phyloP scores from a whole-genome alignment of 225 moss, liverwort and hornwort species.

The Polytrichum formosum region DNA sequence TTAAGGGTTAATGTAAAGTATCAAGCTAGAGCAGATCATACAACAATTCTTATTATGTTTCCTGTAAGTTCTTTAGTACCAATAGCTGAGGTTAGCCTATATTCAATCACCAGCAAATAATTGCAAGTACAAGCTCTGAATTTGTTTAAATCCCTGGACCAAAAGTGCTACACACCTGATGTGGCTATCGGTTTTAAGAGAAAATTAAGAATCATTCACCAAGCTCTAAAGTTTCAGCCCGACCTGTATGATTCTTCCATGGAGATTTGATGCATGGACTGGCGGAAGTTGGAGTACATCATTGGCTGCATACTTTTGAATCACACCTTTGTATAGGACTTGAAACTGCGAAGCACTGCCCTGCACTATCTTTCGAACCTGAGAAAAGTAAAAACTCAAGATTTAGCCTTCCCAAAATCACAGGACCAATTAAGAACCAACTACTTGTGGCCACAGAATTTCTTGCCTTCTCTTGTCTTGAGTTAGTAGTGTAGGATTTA shows the following conservation, averaged over 20 bases:
- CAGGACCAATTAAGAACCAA: too few relatives aligned
- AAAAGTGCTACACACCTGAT: slow-evolving; percentile 18
- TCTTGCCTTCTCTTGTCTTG: too few relatives aligned
- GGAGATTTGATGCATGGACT: slow-evolving; percentile 42
- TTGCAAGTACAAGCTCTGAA: neutral
- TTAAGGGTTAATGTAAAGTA: too few relatives aligned
- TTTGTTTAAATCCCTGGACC: slow-evolving; percentile 2
- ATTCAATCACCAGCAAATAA: too few relatives aligned
- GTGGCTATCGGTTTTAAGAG: too few relatives aligned
- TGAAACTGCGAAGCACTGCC: slow-evolving; percentile 75
- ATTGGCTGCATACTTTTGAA: slow-evolving; percentile 46
- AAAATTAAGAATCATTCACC: neutral
- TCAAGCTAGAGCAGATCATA: too few relatives aligned
- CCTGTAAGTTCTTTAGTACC: too few relatives aligned
- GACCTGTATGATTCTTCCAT: slow-evolving; percentile 63
- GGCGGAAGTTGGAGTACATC: slow-evolving; percentile 60
- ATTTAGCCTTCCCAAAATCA: too few relatives aligned
- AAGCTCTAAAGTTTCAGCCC: neutral
- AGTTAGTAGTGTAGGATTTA: too few relatives aligned
- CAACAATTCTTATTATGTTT: too few relatives aligned
- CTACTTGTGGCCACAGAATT: too few relatives aligned
- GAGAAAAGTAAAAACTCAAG: neutral
- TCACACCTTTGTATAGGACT: slow-evolving; percentile 58
- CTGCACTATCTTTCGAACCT: slow-evolving; percentile 91
- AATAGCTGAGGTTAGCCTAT: neutral